Evolutionary conservation across 2,329 filamentous ascomycete genomes (phyloP).

Genomic region (Claviceps fusiformis): DNA sequence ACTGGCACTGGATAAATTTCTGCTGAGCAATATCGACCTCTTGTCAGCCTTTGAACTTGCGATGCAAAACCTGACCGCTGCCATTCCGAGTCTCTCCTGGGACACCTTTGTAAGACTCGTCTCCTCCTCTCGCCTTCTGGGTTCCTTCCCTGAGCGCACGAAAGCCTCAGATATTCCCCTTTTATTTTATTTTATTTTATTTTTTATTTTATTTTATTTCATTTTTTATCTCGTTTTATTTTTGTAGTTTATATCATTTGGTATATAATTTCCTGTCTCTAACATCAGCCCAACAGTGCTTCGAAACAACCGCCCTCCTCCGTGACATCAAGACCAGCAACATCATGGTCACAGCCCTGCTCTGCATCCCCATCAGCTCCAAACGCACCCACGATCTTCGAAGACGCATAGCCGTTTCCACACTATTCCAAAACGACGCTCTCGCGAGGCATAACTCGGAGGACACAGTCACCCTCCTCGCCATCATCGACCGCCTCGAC

Average conservation of each 20-base stretch:
- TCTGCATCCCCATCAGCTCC: constrained; percentile 41
- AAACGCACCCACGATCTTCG: constrained; percentile 44
- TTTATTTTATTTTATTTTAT: no score
- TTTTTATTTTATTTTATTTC: no score
- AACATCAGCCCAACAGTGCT: constrained; percentile 27
- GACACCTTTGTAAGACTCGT: constrained; percentile 28
- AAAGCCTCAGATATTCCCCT: no score
- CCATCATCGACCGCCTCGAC: constrained; percentile 32
- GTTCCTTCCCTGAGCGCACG: no score
- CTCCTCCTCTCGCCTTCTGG: background rate
- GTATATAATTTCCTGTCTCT: no score
- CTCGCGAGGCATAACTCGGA: constrained; percentile 29
- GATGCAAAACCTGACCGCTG: constrained; percentile 28
- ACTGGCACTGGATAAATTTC: constrained; percentile 39
- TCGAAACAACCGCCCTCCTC: constrained; percentile 32
- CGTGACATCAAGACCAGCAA: constrained; percentile 28
- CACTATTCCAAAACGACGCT: constrained; percentile 39
- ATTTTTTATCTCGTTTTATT: background rate
- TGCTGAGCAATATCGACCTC: constrained; percentile 30
- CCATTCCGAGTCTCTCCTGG: constrained; percentile 26
- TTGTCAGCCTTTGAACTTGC: constrained; percentile 26
- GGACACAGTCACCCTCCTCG: constrained; percentile 26
- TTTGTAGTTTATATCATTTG: no score
- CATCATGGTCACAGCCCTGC: constrained; percentile 45
- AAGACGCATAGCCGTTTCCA: constrained; percentile 50